Conservation (phyloP, 768 basidiomycete species). For the Termitomyces sp. region DNA sequence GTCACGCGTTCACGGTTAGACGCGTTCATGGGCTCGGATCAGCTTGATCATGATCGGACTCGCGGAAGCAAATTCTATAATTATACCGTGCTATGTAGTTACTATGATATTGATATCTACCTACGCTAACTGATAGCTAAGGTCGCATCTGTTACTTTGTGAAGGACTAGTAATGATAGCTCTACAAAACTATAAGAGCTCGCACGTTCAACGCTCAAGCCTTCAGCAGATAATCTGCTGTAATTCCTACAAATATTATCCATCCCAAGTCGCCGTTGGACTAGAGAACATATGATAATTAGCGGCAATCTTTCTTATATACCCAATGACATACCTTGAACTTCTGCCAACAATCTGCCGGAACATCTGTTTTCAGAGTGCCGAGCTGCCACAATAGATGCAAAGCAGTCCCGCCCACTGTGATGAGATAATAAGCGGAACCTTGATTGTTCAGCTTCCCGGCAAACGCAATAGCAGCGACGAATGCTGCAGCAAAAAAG, state of each 20-base stretch:
- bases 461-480: conserved; percentile 34
- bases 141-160: too few relatives aligned
- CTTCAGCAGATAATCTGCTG: neutral
- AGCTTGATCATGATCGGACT: neutral
- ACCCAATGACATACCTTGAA: conserved; percentile 4
- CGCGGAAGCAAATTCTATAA: neutral
- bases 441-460: conserved; percentile 38
- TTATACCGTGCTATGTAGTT: too few relatives aligned
- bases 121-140: too few relatives aligned
- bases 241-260: neutral
- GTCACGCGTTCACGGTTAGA: neutral
- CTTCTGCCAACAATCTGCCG: conserved; percentile 9
- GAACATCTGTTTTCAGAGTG: conserved; percentile 4
- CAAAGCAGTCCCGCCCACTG: conserved; percentile 16
- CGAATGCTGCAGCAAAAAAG: conserved; percentile 38
- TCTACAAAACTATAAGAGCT: neutral
- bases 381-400: conserved; percentile 13
- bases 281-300: neutral
- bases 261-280: neutral
- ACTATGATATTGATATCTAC: too few relatives aligned
- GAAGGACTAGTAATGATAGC: too few relatives aligned
- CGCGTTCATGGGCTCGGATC: neutral
- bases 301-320: neutral
- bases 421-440: conserved; percentile 28
- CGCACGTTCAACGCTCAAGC: neutral